phyloP scores from a whole-genome alignment of 2,329 filamentous ascomycete genomes.

The Penicillium sclerotigenum region DNA sequence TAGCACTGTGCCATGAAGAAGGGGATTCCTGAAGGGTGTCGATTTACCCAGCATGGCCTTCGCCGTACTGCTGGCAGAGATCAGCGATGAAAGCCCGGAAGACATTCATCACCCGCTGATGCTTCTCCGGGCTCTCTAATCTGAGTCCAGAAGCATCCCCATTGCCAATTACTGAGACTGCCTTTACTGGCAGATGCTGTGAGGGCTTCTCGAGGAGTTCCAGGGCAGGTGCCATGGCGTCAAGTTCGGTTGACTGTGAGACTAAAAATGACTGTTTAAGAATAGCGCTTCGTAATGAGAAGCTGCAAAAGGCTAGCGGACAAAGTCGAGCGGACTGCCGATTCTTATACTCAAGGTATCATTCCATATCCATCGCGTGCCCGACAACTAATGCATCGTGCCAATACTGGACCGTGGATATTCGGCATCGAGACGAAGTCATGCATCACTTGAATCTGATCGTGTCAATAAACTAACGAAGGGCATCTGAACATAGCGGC shows the following conservation, averaged over 20 bases:
- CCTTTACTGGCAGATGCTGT: conserved; percentile 5
- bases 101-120: conserved; percentile 53
- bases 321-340: neutral
- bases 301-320: neutral
- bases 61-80: conserved; percentile 64
- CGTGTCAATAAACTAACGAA: neutral
- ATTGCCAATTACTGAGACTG: conserved; percentile 1
- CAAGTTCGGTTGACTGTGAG: neutral
- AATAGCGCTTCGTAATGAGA: neutral
- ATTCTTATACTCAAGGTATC: neutral
- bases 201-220: conserved; percentile 14
- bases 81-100: conserved; percentile 63
- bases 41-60: conserved; percentile 60
- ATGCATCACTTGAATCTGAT: neutral
- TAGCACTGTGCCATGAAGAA: conserved; percentile 9
- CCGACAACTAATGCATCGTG: neutral
- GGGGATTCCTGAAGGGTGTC: neutral
- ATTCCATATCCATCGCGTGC: neutral
- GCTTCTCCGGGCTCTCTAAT: conserved; percentile 10
- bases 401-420: neutral
- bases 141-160: neutral
- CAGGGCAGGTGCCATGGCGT: conserved; percentile 14
- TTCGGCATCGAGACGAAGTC: conserved; percentile 5
- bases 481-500: neutral
- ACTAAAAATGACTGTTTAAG: neutral